These are phyloP conservation scores for Omphalea diandra DNA, from an alignment of 441 rosid genomes.

Conservation along the genomic window DNA sequence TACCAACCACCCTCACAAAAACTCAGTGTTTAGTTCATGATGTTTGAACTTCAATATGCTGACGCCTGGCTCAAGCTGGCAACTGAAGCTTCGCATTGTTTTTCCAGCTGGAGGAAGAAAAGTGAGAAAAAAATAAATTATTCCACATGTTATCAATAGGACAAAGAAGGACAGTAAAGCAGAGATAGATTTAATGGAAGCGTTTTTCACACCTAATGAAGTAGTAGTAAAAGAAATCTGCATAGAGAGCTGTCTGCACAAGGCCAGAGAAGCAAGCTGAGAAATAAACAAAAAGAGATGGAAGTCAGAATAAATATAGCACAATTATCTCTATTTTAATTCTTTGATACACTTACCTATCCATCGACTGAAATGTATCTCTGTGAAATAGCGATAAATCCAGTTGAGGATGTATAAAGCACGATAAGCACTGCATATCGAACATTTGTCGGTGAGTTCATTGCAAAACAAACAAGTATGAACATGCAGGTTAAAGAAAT, in stretches of 20 bases:
- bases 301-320: constrained; percentile 12
- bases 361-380: constrained; percentile 70
- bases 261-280: constrained; percentile 86
- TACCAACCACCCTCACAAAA: not conserved
- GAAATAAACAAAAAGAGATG: constrained; percentile 12
- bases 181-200: not conserved
- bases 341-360: constrained; percentile 52
- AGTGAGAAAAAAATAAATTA: constrained; percentile 5
- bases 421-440: constrained; percentile 75
- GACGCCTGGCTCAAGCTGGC: constrained; percentile 56
- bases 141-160: not conserved
- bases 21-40: constrained; percentile 5
- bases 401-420: constrained; percentile 87
- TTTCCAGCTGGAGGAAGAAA: constrained; percentile 64
- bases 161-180: not conserved
- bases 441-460: constrained; percentile 18
- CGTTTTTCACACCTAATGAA: constrained; percentile 59
- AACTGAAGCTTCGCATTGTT: constrained; percentile 87
- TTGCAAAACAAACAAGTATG: not conserved
- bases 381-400: constrained; percentile 86
- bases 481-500: not conserved
- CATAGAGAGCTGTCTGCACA: constrained; percentile 82
- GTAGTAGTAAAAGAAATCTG: constrained; percentile 93
- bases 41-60: not conserved
- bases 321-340: not conserved